phyloP scores from a whole-genome alignment of 2,329 filamentous ascomycete species.

The Tolypocladium ovalisporum region DNA sequence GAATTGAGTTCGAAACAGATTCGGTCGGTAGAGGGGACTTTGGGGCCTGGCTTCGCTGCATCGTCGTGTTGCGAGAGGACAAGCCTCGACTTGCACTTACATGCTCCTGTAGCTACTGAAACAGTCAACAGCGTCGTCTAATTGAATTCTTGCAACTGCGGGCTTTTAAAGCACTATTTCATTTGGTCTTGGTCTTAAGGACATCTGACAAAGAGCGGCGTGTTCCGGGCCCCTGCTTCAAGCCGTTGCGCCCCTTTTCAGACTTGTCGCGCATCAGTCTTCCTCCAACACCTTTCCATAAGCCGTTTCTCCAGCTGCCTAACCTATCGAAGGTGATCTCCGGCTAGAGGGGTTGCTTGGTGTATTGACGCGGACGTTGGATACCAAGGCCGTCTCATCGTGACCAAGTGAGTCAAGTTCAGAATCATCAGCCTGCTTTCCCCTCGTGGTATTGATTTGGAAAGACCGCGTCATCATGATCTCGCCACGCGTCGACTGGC shows the following conservation, averaged over 20 bases:
- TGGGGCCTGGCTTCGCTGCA: not conserved
- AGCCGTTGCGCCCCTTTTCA: not conserved
- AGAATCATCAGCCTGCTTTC: not conserved
- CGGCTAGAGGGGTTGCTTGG: not conserved
- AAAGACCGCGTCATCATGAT: conserved; percentile 15
- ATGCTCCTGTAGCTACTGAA: not conserved
- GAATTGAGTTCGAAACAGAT: not conserved
- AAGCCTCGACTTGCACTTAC: not conserved
- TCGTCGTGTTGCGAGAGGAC: not conserved
- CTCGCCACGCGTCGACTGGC: conserved; percentile 10
- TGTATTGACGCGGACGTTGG: not conserved
- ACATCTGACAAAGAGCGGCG: no score
- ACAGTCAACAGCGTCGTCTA: no score
- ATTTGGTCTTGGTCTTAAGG: not conserved
- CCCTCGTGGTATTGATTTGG: not conserved
- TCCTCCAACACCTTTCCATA: not conserved
- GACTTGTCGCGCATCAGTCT: not conserved
- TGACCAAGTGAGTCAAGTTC: not conserved
- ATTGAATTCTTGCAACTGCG: not conserved
- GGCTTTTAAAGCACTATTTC: not conserved
- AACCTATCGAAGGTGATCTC: not conserved
- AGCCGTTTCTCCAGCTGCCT: not conserved
- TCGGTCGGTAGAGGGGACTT: no score
- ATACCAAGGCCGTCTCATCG: not conserved
- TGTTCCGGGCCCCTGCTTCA: no score